phyloP scores from a whole-genome alignment of 2,329 filamentous ascomycete genomes.

The Colletotrichum musicola region DNA sequence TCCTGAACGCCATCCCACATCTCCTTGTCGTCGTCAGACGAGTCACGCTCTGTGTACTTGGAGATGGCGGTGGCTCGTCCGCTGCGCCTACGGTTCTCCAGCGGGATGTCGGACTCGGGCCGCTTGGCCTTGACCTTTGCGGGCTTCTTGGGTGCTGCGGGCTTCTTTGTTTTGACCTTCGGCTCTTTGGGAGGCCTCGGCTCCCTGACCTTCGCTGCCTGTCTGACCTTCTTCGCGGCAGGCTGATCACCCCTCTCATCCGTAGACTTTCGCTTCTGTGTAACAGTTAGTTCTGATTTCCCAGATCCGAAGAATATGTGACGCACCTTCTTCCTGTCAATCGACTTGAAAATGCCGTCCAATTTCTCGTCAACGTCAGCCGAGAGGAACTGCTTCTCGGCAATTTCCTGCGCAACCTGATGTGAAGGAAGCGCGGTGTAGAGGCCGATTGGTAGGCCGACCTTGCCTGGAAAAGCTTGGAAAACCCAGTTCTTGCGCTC shows the following conservation, averaged over 20 bases:
- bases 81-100: constrained; percentile 66
- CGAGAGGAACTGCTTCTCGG: constrained; percentile 86
- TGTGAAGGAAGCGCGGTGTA: constrained; percentile 83
- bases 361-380: constrained; percentile 81
- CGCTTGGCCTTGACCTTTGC: constrained; percentile 43
- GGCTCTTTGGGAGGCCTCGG: constrained; percentile 37
- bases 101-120: constrained; percentile 42
- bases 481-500: constrained; percentile 89
- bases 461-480: constrained; percentile 84
- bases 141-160: constrained; percentile 42
- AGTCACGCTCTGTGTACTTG: constrained; percentile 68
- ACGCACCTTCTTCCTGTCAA: constrained; percentile 80
- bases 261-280: constrained; percentile 68
- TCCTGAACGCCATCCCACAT: constrained; percentile 72
- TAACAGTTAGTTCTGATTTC: constrained; percentile 43
- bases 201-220: constrained; percentile 50
- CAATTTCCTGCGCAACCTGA: constrained; percentile 84
- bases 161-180: constrained; percentile 49
- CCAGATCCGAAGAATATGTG: neutral
- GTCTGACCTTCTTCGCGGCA: constrained; percentile 55
- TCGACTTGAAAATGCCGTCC: constrained; percentile 72
- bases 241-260: constrained; percentile 63
- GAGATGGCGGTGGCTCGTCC: constrained; percentile 58
- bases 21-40: constrained; percentile 70
- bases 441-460: constrained; percentile 82